Percentiles rank a stretch among this genome's conserved stretches.
phyloP scores from a whole-genome alignment of 371 early-diverging fungal genomes.

The Circinella umbellata region DNA sequence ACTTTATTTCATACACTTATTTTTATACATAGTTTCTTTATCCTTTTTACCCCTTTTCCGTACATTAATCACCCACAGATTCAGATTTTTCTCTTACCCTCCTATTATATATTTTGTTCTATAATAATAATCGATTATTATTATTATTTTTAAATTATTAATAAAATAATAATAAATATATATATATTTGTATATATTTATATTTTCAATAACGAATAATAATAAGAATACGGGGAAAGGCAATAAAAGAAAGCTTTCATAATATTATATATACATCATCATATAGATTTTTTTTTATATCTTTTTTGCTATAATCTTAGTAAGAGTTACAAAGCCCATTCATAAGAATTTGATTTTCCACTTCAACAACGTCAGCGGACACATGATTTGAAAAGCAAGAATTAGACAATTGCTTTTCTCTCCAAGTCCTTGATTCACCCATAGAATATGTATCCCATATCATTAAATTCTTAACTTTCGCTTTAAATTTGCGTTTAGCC shows the following conservation, averaged over 20 bases:
- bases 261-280: no score
- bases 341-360: slow-evolving; percentile 56
- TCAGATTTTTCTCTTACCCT: no score
- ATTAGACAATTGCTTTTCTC: slow-evolving; percentile 31
- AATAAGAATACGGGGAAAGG: background rate
- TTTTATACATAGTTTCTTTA: no score
- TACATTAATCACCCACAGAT: no score
- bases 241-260: no score
- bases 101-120: no score
- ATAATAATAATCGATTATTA: background rate
- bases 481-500: slow-evolving; percentile 25
- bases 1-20: no score
- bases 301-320: background rate
- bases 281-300: no score
- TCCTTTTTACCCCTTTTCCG: no score
- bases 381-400: slow-evolving; percentile 54
- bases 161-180: background rate
- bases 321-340: slow-evolving; percentile 40
- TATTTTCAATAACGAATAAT: background rate
- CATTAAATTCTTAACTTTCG: slow-evolving; percentile 18
- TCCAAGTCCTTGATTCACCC: slow-evolving; percentile 40
- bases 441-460: slow-evolving; percentile 48
- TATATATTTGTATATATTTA: background rate
- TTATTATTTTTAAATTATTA: background rate
- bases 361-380: slow-evolving; percentile 46